These are phyloP conservation scores for Effrenium voratum DNA, from an alignment of 73 alveolate genomes.

Conservation along the genomic window DNA sequence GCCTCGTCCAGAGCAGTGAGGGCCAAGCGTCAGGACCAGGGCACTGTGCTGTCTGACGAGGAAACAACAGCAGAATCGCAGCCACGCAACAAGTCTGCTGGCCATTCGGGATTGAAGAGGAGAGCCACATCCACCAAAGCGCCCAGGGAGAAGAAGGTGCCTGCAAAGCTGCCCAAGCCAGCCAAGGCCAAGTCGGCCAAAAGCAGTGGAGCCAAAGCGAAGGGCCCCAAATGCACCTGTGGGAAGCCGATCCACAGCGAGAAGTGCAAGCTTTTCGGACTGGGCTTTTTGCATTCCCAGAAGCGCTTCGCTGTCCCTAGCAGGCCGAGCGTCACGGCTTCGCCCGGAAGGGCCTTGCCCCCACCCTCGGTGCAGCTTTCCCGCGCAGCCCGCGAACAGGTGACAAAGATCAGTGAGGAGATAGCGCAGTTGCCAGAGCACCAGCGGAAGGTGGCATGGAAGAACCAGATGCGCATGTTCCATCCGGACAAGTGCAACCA, in stretches of 20 bases:
- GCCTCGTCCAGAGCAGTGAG: not conserved
- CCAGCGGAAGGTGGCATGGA: slow-evolving; percentile 43
- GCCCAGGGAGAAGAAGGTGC: not conserved
- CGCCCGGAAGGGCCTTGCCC: not conserved
- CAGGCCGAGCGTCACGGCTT: not conserved
- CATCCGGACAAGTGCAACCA: slow-evolving; percentile 76
- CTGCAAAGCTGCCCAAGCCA: not conserved
- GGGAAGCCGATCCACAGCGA: slow-evolving; percentile 41
- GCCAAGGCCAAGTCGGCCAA: too few relatives aligned
- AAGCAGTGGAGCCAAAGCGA: not conserved
- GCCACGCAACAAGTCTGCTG: slow-evolving; percentile 12
- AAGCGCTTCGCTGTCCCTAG: not conserved
- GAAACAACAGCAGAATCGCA: slow-evolving; percentile 43
- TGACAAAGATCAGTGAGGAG: slow-evolving; percentile 27
- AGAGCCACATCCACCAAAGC: slow-evolving; percentile 1
- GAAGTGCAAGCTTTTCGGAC: slow-evolving; percentile 40
- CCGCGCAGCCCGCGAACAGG: slow-evolving; percentile 33
- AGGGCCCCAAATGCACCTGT: slow-evolving; percentile 25
- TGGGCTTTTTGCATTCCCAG: not conserved
- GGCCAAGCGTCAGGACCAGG: slow-evolving; percentile 10
- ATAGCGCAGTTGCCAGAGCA: slow-evolving; percentile 19
- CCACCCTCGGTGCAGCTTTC: slow-evolving; percentile 58
- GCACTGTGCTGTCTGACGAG: slow-evolving; percentile 8
- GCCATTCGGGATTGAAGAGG: not conserved
- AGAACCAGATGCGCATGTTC: slow-evolving; percentile 66